Conservation (phyloP, 768 basidiomycete genomes). For the Dentipellis sp. region DNA sequence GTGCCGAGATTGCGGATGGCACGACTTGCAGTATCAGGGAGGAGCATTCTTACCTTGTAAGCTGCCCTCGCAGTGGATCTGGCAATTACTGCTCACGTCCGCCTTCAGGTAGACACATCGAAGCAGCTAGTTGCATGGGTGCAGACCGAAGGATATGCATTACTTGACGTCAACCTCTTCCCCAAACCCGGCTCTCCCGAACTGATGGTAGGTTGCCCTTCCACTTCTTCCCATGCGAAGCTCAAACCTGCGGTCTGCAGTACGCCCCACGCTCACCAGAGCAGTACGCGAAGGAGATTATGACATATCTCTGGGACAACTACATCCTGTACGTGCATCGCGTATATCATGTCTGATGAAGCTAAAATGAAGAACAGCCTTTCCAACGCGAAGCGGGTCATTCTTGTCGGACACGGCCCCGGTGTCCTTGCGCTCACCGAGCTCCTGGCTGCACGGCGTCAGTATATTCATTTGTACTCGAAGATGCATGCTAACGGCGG, state of each 20-base stretch:
- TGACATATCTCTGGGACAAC: conserved; percentile 93
- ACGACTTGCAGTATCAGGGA: conserved; percentile 63
- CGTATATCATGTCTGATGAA: too few relatives aligned
- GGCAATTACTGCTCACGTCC: not conserved
- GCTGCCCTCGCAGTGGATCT: conserved; percentile 6
- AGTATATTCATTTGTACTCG: conserved; percentile 13
- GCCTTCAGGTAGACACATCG: conserved; percentile 70
- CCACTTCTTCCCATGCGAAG: not conserved
- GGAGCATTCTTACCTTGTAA: conserved; percentile 80
- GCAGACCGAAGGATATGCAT: conserved; percentile 49
- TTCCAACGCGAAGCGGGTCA: conserved; percentile 58
- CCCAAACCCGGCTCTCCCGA: conserved; percentile 30
- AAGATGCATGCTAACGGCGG: not conserved
- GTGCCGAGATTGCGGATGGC: conserved; percentile 71
- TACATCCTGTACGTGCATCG: conserved; percentile 66
- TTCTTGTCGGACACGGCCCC: conserved; percentile 83
- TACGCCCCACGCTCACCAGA: conserved; percentile 16
- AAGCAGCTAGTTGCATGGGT: conserved; percentile 77
- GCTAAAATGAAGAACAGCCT: conserved; percentile 35
- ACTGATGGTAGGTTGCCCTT: conserved; percentile 2
- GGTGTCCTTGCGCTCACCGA: conserved; percentile 73
- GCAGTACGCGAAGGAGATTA: conserved; percentile 42
- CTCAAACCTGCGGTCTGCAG: not conserved
- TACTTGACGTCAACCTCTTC: conserved; percentile 84
- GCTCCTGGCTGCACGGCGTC: conserved; percentile 65